These are phyloP conservation scores for Pichia kudriavzevii DNA, from an alignment of 1,139 yeast species.

Conservation along the genomic window DNA sequence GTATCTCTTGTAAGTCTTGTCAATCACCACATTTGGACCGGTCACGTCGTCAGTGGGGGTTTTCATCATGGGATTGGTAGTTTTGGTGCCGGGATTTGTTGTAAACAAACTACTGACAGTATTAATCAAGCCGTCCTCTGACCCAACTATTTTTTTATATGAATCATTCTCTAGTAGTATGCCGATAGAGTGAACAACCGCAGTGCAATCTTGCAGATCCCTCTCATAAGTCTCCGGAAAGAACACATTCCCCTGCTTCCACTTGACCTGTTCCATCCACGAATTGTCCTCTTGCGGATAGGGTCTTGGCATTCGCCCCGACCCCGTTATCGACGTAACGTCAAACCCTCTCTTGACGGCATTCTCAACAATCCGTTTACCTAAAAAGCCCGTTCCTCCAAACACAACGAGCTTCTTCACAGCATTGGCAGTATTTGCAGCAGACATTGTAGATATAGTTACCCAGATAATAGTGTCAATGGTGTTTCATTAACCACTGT, in stretches of 20 bases:
- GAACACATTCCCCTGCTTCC: conserved; percentile 65
- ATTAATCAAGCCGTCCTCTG: conserved; percentile 29
- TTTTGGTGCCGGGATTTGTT: conserved; percentile 25
- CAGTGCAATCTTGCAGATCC: conserved; percentile 41
- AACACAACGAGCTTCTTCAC: conserved; percentile 46
- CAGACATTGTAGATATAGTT: no score
- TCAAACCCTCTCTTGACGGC: conserved; percentile 57
- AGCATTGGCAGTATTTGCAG: not conserved
- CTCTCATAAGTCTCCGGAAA: conserved; percentile 49
- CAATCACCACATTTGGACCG: conserved; percentile 20
- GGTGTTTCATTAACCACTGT: no score
- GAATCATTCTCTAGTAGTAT: conserved; percentile 57
- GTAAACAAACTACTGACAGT: conserved; percentile 21
- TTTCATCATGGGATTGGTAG: conserved; percentile 46
- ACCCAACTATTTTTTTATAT: conserved; percentile 52
- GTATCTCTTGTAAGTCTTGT: conserved; percentile 49
- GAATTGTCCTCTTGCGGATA: conserved; percentile 29
- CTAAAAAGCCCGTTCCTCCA: conserved; percentile 84
- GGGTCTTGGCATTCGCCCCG: conserved; percentile 48
- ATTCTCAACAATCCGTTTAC: conserved; percentile 62
- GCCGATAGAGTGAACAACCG: conserved; percentile 84
- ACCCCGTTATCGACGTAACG: conserved; percentile 51
- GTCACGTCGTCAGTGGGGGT: conserved; percentile 9
- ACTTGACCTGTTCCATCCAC: conserved; percentile 56
- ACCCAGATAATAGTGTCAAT: no score